phyloP scores from a whole-genome alignment of 768 basidiomycete species.

The Kwoniella europaea region DNA sequence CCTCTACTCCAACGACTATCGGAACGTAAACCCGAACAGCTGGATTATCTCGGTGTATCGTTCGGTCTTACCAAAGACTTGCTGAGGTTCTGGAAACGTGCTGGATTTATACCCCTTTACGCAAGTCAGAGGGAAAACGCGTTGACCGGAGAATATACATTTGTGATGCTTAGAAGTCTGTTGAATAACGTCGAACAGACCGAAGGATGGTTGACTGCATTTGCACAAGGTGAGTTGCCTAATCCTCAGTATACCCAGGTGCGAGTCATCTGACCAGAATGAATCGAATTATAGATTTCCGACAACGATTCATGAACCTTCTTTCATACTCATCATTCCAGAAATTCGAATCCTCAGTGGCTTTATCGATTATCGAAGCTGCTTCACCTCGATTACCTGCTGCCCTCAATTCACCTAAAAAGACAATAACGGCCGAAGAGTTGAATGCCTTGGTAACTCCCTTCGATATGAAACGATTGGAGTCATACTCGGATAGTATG shows the following conservation, averaged over 20 bases:
- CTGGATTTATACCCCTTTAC: constrained; percentile 88
- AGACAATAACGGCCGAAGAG: constrained; percentile 62
- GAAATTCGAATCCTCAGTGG: constrained; percentile 86
- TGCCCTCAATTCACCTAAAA: constrained; percentile 13
- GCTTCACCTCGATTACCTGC: constrained; percentile 44
- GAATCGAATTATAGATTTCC: constrained; percentile 71
- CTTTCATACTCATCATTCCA: constrained; percentile 88
- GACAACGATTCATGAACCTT: constrained; percentile 82
- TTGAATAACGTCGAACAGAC: constrained; percentile 65
- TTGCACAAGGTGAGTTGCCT: constrained; percentile 63
- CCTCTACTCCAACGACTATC: constrained; percentile 87
- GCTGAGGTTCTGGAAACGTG: constrained; percentile 94
- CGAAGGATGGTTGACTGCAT: constrained; percentile 84
- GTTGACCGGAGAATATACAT: constrained; percentile 93
- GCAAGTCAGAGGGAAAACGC: constrained; percentile 91
- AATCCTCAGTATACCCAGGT: background rate
- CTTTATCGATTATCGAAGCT: constrained; percentile 86
- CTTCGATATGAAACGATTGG: constrained; percentile 92
- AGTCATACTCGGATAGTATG: constrained; percentile 88
- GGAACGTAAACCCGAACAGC: constrained; percentile 82
- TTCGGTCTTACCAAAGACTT: constrained; percentile 89
- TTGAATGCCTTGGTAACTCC: constrained; percentile 74
- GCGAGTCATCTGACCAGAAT: background rate
- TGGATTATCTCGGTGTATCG: constrained; percentile 95
- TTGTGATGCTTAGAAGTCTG: constrained; percentile 89